Conservation (phyloP, 225 moss, liverwort and hornwort genomes). For the Thuidium tamariscinum region DNA sequence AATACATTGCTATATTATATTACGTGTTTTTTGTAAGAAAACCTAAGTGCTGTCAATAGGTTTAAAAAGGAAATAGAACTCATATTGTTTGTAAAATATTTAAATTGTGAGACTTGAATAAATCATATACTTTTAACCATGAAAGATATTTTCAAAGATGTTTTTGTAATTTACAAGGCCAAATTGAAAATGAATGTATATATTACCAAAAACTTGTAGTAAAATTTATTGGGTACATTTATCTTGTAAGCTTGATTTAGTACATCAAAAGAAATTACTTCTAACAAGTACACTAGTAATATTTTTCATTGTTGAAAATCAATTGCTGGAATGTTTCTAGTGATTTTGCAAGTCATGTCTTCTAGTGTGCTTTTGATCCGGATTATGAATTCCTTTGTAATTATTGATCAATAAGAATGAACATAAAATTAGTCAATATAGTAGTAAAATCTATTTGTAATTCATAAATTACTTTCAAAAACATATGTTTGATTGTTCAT, state of each 20-base stretch:
- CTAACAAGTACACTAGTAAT: background rate
- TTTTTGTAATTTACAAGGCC: background rate
- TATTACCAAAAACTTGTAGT: background rate
- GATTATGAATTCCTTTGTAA: background rate
- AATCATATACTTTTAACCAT: background rate
- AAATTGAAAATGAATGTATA: no score
- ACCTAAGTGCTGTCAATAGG: no score
- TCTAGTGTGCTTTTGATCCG: fast-evolving
- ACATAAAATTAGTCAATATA: background rate
- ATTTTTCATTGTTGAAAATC: background rate
- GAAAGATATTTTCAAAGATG: background rate
- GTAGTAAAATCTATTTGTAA: fast-evolving
- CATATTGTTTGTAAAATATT: background rate
- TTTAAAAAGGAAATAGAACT: no score
- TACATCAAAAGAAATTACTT: background rate
- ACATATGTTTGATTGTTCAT: fast-evolving
- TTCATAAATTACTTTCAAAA: no score
- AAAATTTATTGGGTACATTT: background rate
- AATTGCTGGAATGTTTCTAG: background rate
- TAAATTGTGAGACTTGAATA: no score
- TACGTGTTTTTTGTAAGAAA: no score
- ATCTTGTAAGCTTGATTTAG: background rate
- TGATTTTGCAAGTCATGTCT: no score
- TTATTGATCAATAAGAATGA: background rate
- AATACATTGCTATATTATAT: no score